Evolutionary conservation across 768 basidiomycete genomes (phyloP).

Genomic region (Boletus reticuloceps): DNA sequence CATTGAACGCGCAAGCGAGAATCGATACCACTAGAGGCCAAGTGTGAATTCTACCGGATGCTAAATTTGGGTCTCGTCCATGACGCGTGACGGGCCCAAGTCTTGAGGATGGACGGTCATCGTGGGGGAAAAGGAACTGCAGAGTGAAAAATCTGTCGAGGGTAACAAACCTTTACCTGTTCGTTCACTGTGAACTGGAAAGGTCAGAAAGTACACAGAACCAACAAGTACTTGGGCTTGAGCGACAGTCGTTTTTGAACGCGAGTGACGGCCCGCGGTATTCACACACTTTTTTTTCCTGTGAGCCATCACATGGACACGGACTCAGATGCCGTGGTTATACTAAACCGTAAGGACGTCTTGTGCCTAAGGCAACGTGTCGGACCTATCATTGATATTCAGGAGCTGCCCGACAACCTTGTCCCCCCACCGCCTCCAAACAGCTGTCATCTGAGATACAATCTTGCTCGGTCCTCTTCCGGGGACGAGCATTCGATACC

Average conservation of each 20-base stretch:
- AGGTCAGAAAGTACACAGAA: too few relatives aligned
- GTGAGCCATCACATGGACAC: not conserved
- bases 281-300: too few relatives aligned
- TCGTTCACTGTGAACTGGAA: too few relatives aligned
- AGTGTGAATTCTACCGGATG: not conserved
- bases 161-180: too few relatives aligned
- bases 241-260: too few relatives aligned
- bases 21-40: not conserved
- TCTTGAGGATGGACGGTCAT: not conserved
- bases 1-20: not conserved
- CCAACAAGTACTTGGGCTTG: too few relatives aligned
- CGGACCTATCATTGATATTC: not conserved
- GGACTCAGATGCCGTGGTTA: too few relatives aligned
- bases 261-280: too few relatives aligned
- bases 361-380: not conserved
- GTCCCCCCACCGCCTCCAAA: slow-evolving; percentile 21
- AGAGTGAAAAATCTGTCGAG: too few relatives aligned
- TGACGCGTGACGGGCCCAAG: not conserved
- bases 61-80: not conserved
- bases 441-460: slow-evolving; percentile 19
- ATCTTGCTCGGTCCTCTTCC: not conserved
- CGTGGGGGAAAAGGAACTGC: too few relatives aligned
- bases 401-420: slow-evolving; percentile 22
- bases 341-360: too few relatives aligned
- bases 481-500: not conserved